Conservation (phyloP, 257 asterid genomes). For the Anisodus acutangulus region DNA sequence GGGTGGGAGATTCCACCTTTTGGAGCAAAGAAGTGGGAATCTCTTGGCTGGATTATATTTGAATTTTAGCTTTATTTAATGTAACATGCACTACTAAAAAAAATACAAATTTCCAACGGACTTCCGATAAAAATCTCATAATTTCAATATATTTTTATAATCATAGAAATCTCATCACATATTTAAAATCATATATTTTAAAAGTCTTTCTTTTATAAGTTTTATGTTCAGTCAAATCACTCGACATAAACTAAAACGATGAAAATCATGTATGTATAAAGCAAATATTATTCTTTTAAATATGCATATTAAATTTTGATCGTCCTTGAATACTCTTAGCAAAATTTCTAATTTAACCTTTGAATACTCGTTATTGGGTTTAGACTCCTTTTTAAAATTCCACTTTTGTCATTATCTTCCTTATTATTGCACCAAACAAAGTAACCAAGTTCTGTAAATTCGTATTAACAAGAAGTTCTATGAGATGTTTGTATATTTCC, state of each 20-base stretch:
- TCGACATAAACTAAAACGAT: not conserved
- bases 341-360: too few species aligned
- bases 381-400: too few species aligned
- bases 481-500: too few species aligned
- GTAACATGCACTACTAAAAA: not conserved
- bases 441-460: too few species aligned
- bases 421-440: not conserved
- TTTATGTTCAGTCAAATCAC: not conserved
- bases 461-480: too few species aligned
- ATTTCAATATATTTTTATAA: not conserved
- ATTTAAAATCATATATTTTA: not conserved
- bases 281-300: not conserved
- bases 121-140: not conserved
- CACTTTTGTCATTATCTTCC: not conserved
- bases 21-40: not conserved
- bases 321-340: too few species aligned
- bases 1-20: too few species aligned
- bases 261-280: not conserved
- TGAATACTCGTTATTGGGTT: too few species aligned
- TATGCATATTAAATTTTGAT: too few species aligned
- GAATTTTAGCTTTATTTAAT: not conserved
- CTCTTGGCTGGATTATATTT: not conserved
- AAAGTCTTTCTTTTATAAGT: too few species aligned
- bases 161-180: not conserved
- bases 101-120: fast-evolving